Conservation (phyloP, 78 protist genomes). For the Protostelium mycophagum region DNA sequence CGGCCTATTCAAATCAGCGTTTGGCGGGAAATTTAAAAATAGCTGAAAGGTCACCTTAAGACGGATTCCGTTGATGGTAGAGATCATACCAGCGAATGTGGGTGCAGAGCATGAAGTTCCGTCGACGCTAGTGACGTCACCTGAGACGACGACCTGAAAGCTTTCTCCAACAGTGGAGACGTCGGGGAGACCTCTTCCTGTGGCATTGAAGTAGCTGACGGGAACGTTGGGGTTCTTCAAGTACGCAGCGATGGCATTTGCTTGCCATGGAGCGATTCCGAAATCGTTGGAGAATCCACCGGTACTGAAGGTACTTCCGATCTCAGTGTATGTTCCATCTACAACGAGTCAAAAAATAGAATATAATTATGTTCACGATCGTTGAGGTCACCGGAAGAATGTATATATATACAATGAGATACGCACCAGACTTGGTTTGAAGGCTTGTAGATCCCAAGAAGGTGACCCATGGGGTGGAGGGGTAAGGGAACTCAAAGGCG, state of each 20-base stretch:
- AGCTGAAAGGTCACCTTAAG: neutral
- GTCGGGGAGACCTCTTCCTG: slow-evolving; percentile 61
- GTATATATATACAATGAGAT: too few relatives aligned
- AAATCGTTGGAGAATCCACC: slow-evolving; percentile 56
- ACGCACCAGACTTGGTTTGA: neutral
- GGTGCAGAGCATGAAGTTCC: slow-evolving; percentile 64
- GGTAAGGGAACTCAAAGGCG: neutral
- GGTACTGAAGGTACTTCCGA: slow-evolving; percentile 5
- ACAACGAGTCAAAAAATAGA: neutral
- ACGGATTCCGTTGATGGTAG: slow-evolving; percentile 43
- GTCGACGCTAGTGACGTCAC: neutral
- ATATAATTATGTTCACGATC: too few relatives aligned
- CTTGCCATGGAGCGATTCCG: slow-evolving; percentile 33
- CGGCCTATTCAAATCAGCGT: neutral
- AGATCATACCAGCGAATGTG: slow-evolving; percentile 39
- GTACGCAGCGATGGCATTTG: neutral
- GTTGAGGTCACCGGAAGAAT: too few relatives aligned
- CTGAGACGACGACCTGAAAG: slow-evolving; percentile 8
- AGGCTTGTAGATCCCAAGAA: slow-evolving; percentile 36
- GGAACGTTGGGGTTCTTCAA: slow-evolving; percentile 11
- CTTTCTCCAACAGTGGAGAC: slow-evolving; percentile 39
- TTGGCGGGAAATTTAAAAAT: neutral
- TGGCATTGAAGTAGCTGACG: slow-evolving; percentile 12
- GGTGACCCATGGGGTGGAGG: slow-evolving; percentile 46
- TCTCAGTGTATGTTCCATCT: neutral